Conservation (phyloP, 352 stramenopile species). For the Phytophthora pseudosyringae region DNA sequence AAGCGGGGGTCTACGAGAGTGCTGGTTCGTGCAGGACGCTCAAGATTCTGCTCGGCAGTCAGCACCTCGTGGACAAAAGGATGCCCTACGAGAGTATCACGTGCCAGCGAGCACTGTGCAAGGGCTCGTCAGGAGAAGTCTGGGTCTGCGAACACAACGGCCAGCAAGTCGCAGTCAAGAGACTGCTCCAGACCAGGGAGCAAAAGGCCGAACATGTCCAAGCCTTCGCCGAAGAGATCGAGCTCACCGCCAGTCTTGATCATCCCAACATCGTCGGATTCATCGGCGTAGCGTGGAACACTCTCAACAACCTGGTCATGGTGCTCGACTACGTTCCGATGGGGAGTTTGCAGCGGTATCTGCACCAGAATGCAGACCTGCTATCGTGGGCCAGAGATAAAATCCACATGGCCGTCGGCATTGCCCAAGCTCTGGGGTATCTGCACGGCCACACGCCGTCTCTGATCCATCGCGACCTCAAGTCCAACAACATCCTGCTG, state of each 20-base stretch:
- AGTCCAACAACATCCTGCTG: constrained; percentile 73
- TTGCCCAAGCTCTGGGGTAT: constrained; percentile 43
- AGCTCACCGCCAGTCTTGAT: constrained; percentile 48
- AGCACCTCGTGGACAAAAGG: constrained; percentile 25
- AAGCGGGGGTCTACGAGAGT: constrained; percentile 21
- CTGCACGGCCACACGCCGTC: constrained; percentile 31
- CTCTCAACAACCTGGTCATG: constrained; percentile 39
- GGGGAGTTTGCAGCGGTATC: constrained; percentile 30
- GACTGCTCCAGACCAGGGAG: constrained; percentile 42
- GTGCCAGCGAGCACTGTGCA: constrained; percentile 24
- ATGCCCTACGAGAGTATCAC: constrained; percentile 38
- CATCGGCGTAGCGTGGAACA: constrained; percentile 65
- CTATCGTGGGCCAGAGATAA: constrained; percentile 47
- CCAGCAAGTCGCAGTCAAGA: constrained; percentile 50
- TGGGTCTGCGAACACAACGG: constrained; percentile 36
- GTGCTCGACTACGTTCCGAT: constrained; percentile 42
- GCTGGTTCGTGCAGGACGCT: constrained; percentile 33
- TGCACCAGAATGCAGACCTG: constrained; percentile 29
- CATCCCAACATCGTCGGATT: constrained; percentile 61
- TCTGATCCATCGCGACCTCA: constrained; percentile 38
- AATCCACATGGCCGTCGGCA: constrained; percentile 50
- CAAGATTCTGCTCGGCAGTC: constrained; percentile 22
- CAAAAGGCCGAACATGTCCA: constrained; percentile 34
- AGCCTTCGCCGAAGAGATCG: constrained; percentile 47
- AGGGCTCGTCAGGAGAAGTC: constrained; percentile 50